Evolutionary conservation across 176 grass and related monocot species (phyloP).

Genomic region (Paspalum vaginatum): DNA sequence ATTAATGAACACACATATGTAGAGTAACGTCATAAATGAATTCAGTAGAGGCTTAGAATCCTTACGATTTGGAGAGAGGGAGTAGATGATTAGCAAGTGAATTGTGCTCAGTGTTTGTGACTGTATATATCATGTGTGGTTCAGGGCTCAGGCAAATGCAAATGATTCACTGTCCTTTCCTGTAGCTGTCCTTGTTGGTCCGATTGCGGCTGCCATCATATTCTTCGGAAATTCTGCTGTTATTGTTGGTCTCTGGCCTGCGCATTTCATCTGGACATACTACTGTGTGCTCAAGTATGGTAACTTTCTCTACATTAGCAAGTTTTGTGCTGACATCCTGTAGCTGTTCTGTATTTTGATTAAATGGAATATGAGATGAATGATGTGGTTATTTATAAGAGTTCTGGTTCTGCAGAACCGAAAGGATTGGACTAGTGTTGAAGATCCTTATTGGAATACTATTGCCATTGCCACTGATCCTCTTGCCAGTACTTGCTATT

Average conservation of each 20-base stretch:
- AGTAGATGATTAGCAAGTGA: no score
- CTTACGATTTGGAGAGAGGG: no score
- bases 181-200: slow-evolving; percentile 63
- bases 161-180: neutral
- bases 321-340: neutral
- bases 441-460: slow-evolving; percentile 55
- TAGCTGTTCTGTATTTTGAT: neutral
- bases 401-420: slow-evolving; percentile 56
- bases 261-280: slow-evolving; percentile 92
- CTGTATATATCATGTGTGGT: neutral
- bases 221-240: slow-evolving; percentile 68
- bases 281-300: slow-evolving; percentile 73
- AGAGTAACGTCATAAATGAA: no score
- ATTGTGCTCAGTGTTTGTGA: neutral
- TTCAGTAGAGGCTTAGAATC: no score
- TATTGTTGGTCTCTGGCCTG: slow-evolving; percentile 72
- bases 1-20: no score
- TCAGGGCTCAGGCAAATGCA: neutral
- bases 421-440: slow-evolving; percentile 57
- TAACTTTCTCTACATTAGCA: slow-evolving; percentile 24
- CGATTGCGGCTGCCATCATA: slow-evolving; percentile 46
- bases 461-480: slow-evolving; percentile 57
- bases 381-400: neutral
- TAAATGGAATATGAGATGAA: neutral
- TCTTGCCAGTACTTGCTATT: slow-evolving; percentile 54